Conservation (phyloP, 2,329 filamentous ascomycete species). For the Fonsecaea erecta region DNA sequence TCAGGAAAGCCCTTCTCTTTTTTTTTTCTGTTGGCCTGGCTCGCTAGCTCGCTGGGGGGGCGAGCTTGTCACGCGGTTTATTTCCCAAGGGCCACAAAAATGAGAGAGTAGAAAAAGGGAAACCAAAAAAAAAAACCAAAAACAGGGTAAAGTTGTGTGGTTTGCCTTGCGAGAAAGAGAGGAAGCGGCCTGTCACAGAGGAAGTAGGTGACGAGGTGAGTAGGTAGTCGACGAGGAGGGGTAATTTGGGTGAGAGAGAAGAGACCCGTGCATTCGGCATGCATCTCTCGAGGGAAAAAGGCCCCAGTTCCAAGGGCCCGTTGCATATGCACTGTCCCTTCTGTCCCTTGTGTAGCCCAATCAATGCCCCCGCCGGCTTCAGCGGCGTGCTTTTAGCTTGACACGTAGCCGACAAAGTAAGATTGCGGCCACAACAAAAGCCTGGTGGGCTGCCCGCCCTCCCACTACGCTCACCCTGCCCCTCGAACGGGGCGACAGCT, state of each 20-base stretch:
- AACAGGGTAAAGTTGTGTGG: slow-evolving; percentile 12
- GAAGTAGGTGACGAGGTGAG: no score
- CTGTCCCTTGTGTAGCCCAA: slow-evolving; percentile 30
- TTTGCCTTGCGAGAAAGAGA: slow-evolving; percentile 29
- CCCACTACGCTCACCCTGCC: no score
- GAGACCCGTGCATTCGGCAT: slow-evolving; percentile 26
- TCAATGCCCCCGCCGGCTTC: not conserved
- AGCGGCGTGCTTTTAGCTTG: slow-evolving; percentile 21
- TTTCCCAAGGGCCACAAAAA: no score
- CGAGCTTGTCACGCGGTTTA: no score
- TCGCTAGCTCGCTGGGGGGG: no score
- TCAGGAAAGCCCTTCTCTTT: not conserved
- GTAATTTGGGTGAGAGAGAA: slow-evolving; percentile 21
- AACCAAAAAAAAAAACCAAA: slow-evolving; percentile 1
- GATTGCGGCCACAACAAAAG: slow-evolving; percentile 27
- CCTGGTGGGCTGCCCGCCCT: no score
- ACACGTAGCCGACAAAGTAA: slow-evolving; percentile 25
- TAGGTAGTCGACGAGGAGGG: slow-evolving; percentile 27
- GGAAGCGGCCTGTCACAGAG: slow-evolving; percentile 25
- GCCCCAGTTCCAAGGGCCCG: slow-evolving; percentile 21
- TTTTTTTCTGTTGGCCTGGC: no score
- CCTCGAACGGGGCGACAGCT: slow-evolving; percentile 7
- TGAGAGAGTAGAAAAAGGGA: no score
- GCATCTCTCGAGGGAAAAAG: no score
- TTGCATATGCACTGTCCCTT: slow-evolving; percentile 32